These are phyloP conservation scores for Citrus sp. DNA, from an alignment of 345 rosid species.

Conservation along the genomic window DNA sequence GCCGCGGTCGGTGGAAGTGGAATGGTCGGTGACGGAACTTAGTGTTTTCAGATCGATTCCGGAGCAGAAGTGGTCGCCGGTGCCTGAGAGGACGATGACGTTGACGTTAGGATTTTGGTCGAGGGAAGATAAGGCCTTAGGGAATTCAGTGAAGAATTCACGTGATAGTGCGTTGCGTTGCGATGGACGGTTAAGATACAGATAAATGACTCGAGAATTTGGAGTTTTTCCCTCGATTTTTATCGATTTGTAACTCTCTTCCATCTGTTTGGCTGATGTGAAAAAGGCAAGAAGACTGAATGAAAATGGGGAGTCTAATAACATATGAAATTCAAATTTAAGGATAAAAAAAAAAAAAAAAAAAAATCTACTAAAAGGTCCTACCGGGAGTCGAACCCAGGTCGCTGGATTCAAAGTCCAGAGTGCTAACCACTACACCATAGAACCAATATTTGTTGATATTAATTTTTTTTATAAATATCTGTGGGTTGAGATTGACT, in stretches of 20 bases:
- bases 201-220: constrained; percentile 46
- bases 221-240: constrained; percentile 34
- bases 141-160: constrained; percentile 69
- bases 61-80: constrained; percentile 77
- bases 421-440: constrained; percentile 99
- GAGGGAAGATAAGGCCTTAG: constrained; percentile 51
- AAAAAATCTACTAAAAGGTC: constrained; percentile 32
- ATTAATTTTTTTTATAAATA: too few species aligned
- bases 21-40: neutral
- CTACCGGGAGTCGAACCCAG: constrained; percentile 99
- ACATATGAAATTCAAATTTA: too few species aligned
- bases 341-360: too few species aligned
- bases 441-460: constrained; percentile 21
- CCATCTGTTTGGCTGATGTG: neutral
- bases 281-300: neutral
- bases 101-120: constrained; percentile 57
- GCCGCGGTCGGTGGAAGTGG: constrained; percentile 42
- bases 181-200: constrained; percentile 60
- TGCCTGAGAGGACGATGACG: constrained; percentile 55
- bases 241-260: constrained; percentile 41
- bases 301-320: neutral
- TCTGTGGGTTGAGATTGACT: too few species aligned
- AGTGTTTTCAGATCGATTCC: constrained; percentile 66
- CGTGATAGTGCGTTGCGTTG: constrained; percentile 57
- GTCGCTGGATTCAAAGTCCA: constrained; percentile 99